Conservation (phyloP, 1,284 basidiomycete genomes). For the Trametes polyzona region DNA sequence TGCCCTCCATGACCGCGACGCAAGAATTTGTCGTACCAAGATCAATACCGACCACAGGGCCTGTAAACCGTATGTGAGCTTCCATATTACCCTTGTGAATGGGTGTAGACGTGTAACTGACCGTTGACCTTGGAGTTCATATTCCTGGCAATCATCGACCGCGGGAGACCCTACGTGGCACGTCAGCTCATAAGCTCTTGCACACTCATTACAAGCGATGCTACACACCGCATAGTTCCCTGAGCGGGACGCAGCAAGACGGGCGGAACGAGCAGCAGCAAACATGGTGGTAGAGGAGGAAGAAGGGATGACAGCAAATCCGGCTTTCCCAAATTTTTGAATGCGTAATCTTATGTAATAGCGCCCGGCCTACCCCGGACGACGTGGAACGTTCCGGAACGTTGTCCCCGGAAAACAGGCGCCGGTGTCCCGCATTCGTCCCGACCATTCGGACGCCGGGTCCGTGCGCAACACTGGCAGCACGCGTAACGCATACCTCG, state of each 20-base stretch:
- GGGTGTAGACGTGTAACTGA: slow-evolving; percentile 36
- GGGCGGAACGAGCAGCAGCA: slow-evolving; percentile 64
- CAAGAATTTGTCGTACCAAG: slow-evolving; percentile 92
- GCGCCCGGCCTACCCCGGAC: slow-evolving; percentile 20
- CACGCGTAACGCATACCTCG: no score
- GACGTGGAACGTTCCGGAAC: slow-evolving; percentile 30
- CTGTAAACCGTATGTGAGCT: not conserved
- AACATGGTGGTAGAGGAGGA: slow-evolving; percentile 61
- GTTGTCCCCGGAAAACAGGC: not conserved
- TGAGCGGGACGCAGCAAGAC: slow-evolving; percentile 58
- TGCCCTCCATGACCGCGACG: slow-evolving; percentile 95
- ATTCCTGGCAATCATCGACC: slow-evolving; percentile 74
- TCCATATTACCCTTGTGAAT: not conserved
- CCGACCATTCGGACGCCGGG: no score
- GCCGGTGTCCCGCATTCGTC: not conserved
- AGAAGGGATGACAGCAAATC: slow-evolving; percentile 32
- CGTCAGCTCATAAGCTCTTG: slow-evolving; percentile 19
- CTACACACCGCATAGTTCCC: slow-evolving; percentile 72
- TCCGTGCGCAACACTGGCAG: no score
- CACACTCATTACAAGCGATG: no score
- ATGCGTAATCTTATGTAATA: slow-evolving; percentile 32
- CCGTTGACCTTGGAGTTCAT: slow-evolving; percentile 86
- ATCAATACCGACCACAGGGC: slow-evolving; percentile 85
- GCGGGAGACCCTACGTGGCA: slow-evolving; percentile 58
- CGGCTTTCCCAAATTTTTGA: slow-evolving; percentile 28